phyloP scores from a whole-genome alignment of 305 asterid species.

The Fraxinus floribunda region DNA sequence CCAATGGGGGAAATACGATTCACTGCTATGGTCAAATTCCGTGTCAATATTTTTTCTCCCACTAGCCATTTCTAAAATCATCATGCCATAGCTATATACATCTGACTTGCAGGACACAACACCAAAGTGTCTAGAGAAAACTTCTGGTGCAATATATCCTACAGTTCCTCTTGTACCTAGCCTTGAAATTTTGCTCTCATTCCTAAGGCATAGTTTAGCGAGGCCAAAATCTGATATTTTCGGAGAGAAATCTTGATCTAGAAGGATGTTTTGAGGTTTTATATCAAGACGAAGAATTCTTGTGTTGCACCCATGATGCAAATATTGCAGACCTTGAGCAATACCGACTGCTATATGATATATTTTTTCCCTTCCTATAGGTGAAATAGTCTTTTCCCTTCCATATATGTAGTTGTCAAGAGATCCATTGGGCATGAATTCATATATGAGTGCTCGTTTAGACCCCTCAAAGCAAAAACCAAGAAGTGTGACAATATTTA shows the following conservation, averaged over 20 bases:
- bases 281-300: slow-evolving; percentile 41
- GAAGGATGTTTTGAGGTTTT: slow-evolving; percentile 41
- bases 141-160: slow-evolving; percentile 42
- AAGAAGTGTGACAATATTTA: slow-evolving; percentile 35
- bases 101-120: slow-evolving; percentile 39
- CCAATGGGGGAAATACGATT: background rate
- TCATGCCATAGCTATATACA: slow-evolving; percentile 42
- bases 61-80: slow-evolving; percentile 39
- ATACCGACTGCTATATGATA: slow-evolving; percentile 31
- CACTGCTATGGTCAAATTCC: background rate
- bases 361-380: slow-evolving; percentile 27
- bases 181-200: slow-evolving; percentile 27
- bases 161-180: slow-evolving; percentile 30
- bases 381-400: background rate
- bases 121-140: slow-evolving; percentile 25
- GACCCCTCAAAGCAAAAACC: slow-evolving; percentile 25
- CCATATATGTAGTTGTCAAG: slow-evolving; percentile 32
- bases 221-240: slow-evolving; percentile 41
- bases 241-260: slow-evolving; percentile 36
- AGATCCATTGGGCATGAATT: slow-evolving; percentile 41
- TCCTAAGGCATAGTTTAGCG: slow-evolving; percentile 27
- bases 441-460: slow-evolving; percentile 36
- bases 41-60: slow-evolving; percentile 25
- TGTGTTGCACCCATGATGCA: slow-evolving; percentile 37
- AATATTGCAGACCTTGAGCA: slow-evolving; percentile 41